These are phyloP conservation scores for Apostasia ramifera DNA, from an alignment of 106 monocot species.

Conservation along the genomic window DNA sequence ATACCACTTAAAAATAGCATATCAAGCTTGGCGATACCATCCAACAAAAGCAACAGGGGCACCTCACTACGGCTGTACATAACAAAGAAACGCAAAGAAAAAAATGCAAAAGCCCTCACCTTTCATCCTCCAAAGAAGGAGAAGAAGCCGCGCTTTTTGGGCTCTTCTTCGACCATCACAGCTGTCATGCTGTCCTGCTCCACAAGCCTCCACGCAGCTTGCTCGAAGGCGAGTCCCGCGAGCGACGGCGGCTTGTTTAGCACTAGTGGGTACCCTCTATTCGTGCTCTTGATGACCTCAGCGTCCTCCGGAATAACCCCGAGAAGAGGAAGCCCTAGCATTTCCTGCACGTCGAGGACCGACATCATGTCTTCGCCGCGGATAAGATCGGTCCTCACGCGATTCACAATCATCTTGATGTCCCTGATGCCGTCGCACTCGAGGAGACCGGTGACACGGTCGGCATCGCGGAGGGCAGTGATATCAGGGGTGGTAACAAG, in stretches of 20 bases:
- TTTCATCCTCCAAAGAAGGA: constrained; percentile 83
- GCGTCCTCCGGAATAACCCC: constrained; percentile 92
- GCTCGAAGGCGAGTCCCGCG: constrained; percentile 87
- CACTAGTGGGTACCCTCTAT: constrained; percentile 76
- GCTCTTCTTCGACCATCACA: constrained; percentile 82
- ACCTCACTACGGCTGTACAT: too few species aligned
- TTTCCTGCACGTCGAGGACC: constrained; percentile 91
- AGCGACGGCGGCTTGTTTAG: constrained; percentile 64
- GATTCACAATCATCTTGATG: constrained; percentile 92
- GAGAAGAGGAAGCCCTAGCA: constrained; percentile 82
- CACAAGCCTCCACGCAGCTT: constrained; percentile 91
- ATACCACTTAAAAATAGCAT: too few species aligned
- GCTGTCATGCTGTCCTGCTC: constrained; percentile 96
- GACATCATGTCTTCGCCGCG: constrained; percentile 97
- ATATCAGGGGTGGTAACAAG: constrained; percentile 94
- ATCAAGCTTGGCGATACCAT: too few species aligned
- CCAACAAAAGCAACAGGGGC: too few species aligned
- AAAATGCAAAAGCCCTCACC: too few species aligned
- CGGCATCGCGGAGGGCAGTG: constrained; percentile 80
- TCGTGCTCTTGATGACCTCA: constrained; percentile 91
- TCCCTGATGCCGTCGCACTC: constrained; percentile 94
- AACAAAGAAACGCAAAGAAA: too few species aligned
- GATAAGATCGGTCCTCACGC: constrained; percentile 75
- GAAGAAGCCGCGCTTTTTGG: constrained; percentile 76
- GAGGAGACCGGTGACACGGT: constrained; percentile 81